Percentiles rank a stretch among this genome's conserved stretches.
phyloP scores from a whole-genome alignment of 2,329 filamentous ascomycete species.

The Cladosporium sp. region DNA sequence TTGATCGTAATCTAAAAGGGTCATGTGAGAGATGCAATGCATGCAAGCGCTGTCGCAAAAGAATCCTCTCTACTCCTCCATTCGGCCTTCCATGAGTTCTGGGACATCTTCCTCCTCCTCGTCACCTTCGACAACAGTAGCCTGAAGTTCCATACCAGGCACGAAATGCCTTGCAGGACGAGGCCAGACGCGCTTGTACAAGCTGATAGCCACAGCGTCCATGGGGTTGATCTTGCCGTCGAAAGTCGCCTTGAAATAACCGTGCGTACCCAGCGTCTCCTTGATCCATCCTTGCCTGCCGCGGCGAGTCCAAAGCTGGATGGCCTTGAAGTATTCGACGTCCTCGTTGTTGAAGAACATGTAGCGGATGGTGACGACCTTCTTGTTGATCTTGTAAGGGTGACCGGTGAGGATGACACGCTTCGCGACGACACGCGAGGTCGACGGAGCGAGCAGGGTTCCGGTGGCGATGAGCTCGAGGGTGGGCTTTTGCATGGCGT shows the following conservation, averaged over 20 bases:
- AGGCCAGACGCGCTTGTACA: slow-evolving; percentile 61
- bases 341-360: slow-evolving; percentile 99
- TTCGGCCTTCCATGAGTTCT: slow-evolving; percentile 5
- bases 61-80: slow-evolving; percentile 13
- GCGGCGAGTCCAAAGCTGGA: slow-evolving; percentile 90
- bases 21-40: slow-evolving; percentile 10
- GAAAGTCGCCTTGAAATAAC: slow-evolving; percentile 99
- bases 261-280: slow-evolving; percentile 91
- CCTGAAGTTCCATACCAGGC: slow-evolving; percentile 17
- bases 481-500: slow-evolving; percentile 23
- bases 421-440: slow-evolving; percentile 82
- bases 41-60: not conserved
- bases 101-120: slow-evolving; percentile 18
- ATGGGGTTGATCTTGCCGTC: slow-evolving; percentile 94
- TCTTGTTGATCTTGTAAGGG: slow-evolving; percentile 98
- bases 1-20: slow-evolving; percentile 17
- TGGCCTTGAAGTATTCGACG: slow-evolving; percentile 94
- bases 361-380: slow-evolving; percentile 92
- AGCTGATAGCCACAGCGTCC: slow-evolving; percentile 85
- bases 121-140: slow-evolving; percentile 16
- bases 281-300: slow-evolving; percentile 90
- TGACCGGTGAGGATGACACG: slow-evolving; percentile 91
- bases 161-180: slow-evolving; percentile 41
- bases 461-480: slow-evolving; percentile 78
- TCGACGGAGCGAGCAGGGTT: slow-evolving; percentile 76